Percentiles rank a stretch among this genome's conserved stretches.
Evolutionary conservation across 1,139 yeast species (phyloP).

Genomic region (Suhomyces bokatorum): DNA sequence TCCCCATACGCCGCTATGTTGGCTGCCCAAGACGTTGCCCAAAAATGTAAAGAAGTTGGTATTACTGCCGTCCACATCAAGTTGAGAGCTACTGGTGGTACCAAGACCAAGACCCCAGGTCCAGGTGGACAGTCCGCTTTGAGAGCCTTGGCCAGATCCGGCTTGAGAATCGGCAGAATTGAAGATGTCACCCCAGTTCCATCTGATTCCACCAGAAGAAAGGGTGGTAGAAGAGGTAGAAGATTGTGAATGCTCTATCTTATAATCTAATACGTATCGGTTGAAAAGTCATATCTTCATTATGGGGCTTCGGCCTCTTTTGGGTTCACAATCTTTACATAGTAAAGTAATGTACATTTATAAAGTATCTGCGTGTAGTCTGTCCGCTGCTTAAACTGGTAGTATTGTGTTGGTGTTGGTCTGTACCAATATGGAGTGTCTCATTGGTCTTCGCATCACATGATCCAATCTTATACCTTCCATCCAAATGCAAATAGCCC

Average conservation of each 20-base stretch:
- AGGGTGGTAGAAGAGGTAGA: constrained; percentile 99
- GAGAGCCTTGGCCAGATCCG: constrained; percentile 99
- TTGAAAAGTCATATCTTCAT: constrained; percentile 11
- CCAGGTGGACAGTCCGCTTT: constrained; percentile 99
- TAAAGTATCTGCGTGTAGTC: constrained; percentile 8
- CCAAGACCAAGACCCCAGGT: constrained; percentile 99
- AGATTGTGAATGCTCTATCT: constrained; percentile 66
- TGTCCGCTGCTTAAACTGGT: background rate
- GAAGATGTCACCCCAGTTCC: constrained; percentile 99
- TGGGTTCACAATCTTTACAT: constrained; percentile 12
- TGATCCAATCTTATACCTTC: background rate
- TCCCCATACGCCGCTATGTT: constrained; percentile 99
- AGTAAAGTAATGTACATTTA: constrained; percentile 15
- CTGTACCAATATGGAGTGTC: background rate
- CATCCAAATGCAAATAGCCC: background rate
- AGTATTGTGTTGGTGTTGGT: too few species aligned
- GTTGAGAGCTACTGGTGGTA: constrained; percentile 99
- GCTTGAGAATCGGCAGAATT: constrained; percentile 99
- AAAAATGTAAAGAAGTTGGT: constrained; percentile 98
- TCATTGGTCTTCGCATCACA: constrained; percentile 3
- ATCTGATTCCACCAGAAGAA: constrained; percentile 99
- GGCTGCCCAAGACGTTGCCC: constrained; percentile 99
- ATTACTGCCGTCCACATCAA: constrained; percentile 99
- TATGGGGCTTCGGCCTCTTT: constrained; percentile 6
- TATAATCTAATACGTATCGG: constrained; percentile 15